phyloP scores from a whole-genome alignment of 345 rosid species.

The Luvunga scandens region DNA sequence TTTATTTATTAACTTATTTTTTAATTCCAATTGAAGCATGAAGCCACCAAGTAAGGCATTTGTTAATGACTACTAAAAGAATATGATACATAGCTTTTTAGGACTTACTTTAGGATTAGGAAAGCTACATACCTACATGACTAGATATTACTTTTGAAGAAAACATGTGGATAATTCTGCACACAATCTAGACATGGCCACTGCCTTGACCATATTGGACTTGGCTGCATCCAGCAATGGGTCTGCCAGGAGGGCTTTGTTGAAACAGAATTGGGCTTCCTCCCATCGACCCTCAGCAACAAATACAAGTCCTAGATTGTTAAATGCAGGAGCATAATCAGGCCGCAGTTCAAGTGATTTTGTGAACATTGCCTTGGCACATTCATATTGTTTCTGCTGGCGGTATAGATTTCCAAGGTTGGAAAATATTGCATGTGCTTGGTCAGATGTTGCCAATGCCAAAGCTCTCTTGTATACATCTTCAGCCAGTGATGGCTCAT shows the following conservation, averaged over 20 bases:
- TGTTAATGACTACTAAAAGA: background rate
- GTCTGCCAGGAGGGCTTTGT: slow-evolving; percentile 67
- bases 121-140: background rate
- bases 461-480: slow-evolving; percentile 62
- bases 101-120: background rate
- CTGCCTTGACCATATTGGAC: slow-evolving; percentile 64
- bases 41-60: background rate
- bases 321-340: slow-evolving; percentile 93
- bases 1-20: too few relatives aligned
- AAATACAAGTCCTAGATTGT: slow-evolving; percentile 91
- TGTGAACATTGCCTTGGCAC: slow-evolving; percentile 85
- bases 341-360: slow-evolving; percentile 84
- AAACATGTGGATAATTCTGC: slow-evolving; percentile 29
- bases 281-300: slow-evolving; percentile 80
- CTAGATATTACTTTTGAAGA: slow-evolving; percentile 13
- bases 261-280: slow-evolving; percentile 88
- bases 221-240: slow-evolving; percentile 92
- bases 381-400: slow-evolving; percentile 69
- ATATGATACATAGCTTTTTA: background rate
- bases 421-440: slow-evolving; percentile 70
- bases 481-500: slow-evolving; percentile 61
- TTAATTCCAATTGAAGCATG: background rate
- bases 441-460: slow-evolving; percentile 54
- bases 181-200: slow-evolving; percentile 39
- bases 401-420: slow-evolving; percentile 92